Evolutionary conservation across 805 yeast species (phyloP).

Genomic region (Zygosaccharomyces bailii): DNA sequence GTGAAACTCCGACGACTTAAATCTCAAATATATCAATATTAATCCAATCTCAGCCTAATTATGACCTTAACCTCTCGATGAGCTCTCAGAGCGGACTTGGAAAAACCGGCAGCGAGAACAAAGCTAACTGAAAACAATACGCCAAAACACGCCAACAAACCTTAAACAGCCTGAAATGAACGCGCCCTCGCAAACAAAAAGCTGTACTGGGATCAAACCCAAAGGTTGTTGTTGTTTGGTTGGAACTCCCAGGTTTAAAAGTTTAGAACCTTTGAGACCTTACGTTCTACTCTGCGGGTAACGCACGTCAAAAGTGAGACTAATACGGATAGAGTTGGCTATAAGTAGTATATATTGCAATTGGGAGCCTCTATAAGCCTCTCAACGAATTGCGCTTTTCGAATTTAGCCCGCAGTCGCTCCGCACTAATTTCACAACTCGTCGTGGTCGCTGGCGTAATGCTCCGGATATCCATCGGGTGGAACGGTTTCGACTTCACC

Average conservation of each 20-base stretch:
- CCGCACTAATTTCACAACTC: conserved; percentile 3
- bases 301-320: conserved; percentile 9
- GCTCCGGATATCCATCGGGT: conserved; percentile 4
- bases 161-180: conserved; percentile 3
- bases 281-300: conserved; percentile 2
- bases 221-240: conserved; percentile 7
- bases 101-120: conserved; percentile 10
- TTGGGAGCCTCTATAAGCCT: not conserved
- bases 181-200: not conserved
- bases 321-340: conserved; percentile 3
- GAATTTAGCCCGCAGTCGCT: not conserved
- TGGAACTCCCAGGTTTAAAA: conserved; percentile 5
- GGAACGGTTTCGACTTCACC: conserved; percentile 55
- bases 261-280: conserved; percentile 5
- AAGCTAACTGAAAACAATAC: conserved; percentile 3
- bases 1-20: conserved; percentile 1
- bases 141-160: conserved; percentile 6
- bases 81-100: conserved; percentile 10
- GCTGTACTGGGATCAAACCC: conserved; percentile 2
- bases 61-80: conserved; percentile 3
- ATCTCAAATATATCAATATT: not conserved
- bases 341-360: conserved; percentile 1
- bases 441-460: conserved; percentile 5
- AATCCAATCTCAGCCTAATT: not conserved
- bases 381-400: not conserved